Percentiles rank a stretch among this genome's conserved stretches.
phyloP scores from a whole-genome alignment of 192 early-diverging fungal species.

The Podila verticillata region DNA sequence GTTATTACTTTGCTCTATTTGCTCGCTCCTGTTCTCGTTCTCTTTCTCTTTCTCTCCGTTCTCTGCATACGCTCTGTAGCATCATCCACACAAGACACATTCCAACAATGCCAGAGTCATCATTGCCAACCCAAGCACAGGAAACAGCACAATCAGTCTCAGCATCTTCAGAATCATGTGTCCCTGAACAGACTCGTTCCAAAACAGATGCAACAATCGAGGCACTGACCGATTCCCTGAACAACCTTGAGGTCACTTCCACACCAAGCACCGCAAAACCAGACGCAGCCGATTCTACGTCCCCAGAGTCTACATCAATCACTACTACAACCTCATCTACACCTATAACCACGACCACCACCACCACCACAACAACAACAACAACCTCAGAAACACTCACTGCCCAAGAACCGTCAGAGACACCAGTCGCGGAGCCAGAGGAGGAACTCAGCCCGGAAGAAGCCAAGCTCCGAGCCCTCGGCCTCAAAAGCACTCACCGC shows the following conservation, averaged over 20 bases:
- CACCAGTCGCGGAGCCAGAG: not conserved
- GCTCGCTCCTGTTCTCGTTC: too few relatives aligned
- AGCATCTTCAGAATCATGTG: not conserved
- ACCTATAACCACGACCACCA: not conserved
- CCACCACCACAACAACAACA: not conserved
- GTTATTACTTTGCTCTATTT: too few relatives aligned
- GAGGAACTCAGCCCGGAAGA: slow-evolving; percentile 44
- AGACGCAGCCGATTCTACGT: not conserved
- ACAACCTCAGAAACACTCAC: not conserved
- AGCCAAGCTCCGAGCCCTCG: slow-evolving; percentile 22
- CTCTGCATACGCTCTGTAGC: not conserved
- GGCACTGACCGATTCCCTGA: slow-evolving; percentile 5
- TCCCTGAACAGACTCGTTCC: too few relatives aligned
- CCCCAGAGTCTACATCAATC: not conserved
- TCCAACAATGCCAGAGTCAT: not conserved
- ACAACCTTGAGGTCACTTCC: slow-evolving; percentile 10
- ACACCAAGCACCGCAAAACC: not conserved
- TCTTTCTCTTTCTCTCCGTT: too few relatives aligned
- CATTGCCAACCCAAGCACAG: not conserved
- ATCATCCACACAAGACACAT: too few relatives aligned
- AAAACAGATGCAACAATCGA: slow-evolving; percentile 1
- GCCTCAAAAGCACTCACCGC: slow-evolving; percentile 47
- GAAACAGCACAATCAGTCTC: not conserved
- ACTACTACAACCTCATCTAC: not conserved
- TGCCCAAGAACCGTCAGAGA: not conserved